Conservation (phyloP, 352 stramenopile species). For the Phytophthora meadii region DNA sequence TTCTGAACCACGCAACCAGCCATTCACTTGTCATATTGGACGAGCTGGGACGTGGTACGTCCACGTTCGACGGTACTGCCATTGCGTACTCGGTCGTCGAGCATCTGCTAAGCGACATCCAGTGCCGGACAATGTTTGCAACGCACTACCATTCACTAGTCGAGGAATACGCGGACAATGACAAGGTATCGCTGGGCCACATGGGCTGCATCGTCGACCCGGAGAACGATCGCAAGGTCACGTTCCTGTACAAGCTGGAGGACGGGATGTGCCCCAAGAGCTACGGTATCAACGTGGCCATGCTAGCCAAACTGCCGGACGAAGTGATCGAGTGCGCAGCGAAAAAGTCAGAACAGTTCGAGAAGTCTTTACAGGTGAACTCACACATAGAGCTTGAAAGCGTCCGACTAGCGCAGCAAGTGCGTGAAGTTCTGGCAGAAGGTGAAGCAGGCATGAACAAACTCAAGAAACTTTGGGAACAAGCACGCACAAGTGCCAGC, state of each 20-base stretch:
- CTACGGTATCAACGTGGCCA: conserved; percentile 99
- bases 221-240: conserved; percentile 93
- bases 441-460: conserved; percentile 41
- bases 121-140: conserved; percentile 97
- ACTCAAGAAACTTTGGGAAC: conserved; percentile 41
- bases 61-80: conserved; percentile 98
- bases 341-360: conserved; percentile 92
- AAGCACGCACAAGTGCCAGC: conserved; percentile 28
- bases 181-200: conserved; percentile 73
- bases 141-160: conserved; percentile 98
- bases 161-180: conserved; percentile 80
- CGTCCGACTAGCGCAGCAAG: conserved; percentile 24
- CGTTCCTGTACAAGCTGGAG: conserved; percentile 99
- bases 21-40: conserved; percentile 98
- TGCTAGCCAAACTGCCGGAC: conserved; percentile 96
- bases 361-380: conserved; percentile 67
- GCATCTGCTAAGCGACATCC: conserved; percentile 85
- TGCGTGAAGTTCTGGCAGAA: conserved; percentile 38
- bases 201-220: conserved; percentile 88
- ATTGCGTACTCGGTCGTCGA: conserved; percentile 98
- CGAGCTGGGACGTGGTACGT: conserved; percentile 98
- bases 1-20: conserved; percentile 95
- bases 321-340: conserved; percentile 94
- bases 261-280: conserved; percentile 97
- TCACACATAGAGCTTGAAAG: conserved; percentile 36